Base-by-base conservation (phyloP, 73 alveolate species). In the Uronychia binucleata region DNA sequence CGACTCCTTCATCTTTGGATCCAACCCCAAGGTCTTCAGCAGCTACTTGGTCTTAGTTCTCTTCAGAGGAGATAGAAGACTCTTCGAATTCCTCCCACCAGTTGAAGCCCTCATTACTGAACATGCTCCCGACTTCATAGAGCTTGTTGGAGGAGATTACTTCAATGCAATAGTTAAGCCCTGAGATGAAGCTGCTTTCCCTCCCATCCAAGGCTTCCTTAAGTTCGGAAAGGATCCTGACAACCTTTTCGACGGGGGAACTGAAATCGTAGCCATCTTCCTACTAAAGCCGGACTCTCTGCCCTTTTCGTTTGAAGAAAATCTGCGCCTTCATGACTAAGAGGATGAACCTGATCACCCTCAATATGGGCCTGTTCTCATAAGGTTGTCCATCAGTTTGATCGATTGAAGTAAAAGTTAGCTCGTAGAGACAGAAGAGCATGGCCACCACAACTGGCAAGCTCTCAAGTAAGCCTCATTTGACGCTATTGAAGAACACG, bases 181-280 rank as follows among this genome's bases (percentile, higher is more conserved):
- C 81, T 75, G 28, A 26, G 46, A 75, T 8, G 46, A 28, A 30
- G 28, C 5, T 28, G 5, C 27, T 75, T 30, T 75, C 59, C 1
- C 27, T 13, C 1, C 59, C 28, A 28, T 75, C 32, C n/a, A 75
- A 28, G 5, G 19, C 5, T 8, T 26, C n/a, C 30, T 58, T 75
- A 28, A 75, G 28, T 30, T 28, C 32, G 19, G 46, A 5, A 8
- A 75, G 32, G 58, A 75, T 75, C 59, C 32, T 28, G 59, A 75
- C 32, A 5, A 75, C 81, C 1, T 75, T 75, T 32, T 75, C 81
- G 30, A 75, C 28, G 25, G 81, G 81, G 1, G 81, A 46, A 46
- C 67, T 46, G 19, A 46, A 46, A 19, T 46, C 67, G 19, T 46
- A 46, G 19, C n/a, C 67, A 46, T 46, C 67, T 46, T 19, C 67